These are phyloP conservation scores for Cytospora leucostoma DNA, from an alignment of 2,329 filamentous ascomycete species.

Conservation along the genomic window DNA sequence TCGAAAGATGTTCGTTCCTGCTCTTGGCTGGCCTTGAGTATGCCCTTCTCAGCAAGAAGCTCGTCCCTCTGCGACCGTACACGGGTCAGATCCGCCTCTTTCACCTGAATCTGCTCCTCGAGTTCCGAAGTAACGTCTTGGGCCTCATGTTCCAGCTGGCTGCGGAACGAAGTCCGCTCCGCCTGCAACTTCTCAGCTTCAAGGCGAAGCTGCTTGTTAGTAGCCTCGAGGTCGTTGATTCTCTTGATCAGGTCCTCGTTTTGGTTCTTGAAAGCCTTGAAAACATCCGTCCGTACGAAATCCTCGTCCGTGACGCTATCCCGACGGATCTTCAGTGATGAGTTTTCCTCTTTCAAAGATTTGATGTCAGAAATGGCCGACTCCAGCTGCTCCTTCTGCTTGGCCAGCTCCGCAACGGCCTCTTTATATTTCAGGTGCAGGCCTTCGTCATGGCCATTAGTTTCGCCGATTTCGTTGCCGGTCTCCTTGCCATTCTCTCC, in stretches of 20 bases:
- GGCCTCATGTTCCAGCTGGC: conserved; percentile 78
- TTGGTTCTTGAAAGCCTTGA: conserved; percentile 86
- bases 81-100: conserved; percentile 82
- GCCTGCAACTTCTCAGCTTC: conserved; percentile 83
- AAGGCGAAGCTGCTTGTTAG: conserved; percentile 80
- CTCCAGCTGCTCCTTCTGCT: conserved; percentile 87
- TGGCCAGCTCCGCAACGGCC: conserved; percentile 71
- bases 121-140: conserved; percentile 73
- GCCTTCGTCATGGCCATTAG: conserved; percentile 61
- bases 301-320: conserved; percentile 86
- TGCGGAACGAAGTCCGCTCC: conserved; percentile 80
- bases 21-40: conserved; percentile 77
- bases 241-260: conserved; percentile 91
- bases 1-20: conserved; percentile 69
- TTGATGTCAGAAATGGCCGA: conserved; percentile 76
- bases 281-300: conserved; percentile 87
- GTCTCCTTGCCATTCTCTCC: conserved; percentile 58
- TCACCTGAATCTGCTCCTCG: conserved; percentile 76
- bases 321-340: conserved; percentile 66
- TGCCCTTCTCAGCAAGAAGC: conserved; percentile 75
- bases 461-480: conserved; percentile 50
- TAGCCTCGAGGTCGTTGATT: conserved; percentile 87
- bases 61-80: conserved; percentile 86
- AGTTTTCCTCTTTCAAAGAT: conserved; percentile 74
- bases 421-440: conserved; percentile 77